A percentile compares a stretch with the other conserved stretches of the same genome.
These are phyloP conservation scores for Plasmodium gaboni DNA, from an alignment of 169 alveolate genomes.

Conservation along the genomic window DNA sequence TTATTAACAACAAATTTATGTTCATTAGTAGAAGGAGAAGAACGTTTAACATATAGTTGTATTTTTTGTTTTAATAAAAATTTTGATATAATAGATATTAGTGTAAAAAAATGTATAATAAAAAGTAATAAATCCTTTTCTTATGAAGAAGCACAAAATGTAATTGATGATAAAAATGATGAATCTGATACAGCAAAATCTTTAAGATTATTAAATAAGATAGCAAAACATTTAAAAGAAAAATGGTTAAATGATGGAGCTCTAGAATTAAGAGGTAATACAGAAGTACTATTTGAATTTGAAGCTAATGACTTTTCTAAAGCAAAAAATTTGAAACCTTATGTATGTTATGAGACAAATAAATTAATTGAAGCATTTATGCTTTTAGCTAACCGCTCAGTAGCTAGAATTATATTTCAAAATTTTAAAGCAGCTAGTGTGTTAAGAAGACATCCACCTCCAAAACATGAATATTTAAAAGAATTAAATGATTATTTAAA, in stretches of 20 bases:
- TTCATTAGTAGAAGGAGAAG: constrained; percentile 92
- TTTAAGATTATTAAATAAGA: constrained; percentile 86
- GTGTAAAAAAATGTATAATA: constrained; percentile 92
- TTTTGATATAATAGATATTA: constrained; percentile 87
- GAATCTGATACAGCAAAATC: constrained; percentile 44
- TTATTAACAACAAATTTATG: constrained; percentile 96
- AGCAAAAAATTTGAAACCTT: constrained; percentile 83
- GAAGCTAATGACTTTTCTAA: constrained; percentile 90
- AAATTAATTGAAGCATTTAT: constrained; percentile 97
- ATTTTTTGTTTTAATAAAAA: constrained; percentile 94
- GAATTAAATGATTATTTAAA: constrained; percentile 90
- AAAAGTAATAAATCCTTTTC: constrained; percentile 93
- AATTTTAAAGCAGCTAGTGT: constrained; percentile 94
- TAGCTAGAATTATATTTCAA: constrained; percentile 92
- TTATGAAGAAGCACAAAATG: constrained; percentile 92
- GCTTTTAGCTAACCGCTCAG: constrained; percentile 98
- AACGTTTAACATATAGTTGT: constrained; percentile 95
- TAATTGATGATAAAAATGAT: constrained; percentile 90
- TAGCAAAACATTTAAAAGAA: constrained; percentile 89
- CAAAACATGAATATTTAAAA: constrained; percentile 93
- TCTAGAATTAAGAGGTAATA: constrained; percentile 86
- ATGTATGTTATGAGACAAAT: constrained; percentile 85
- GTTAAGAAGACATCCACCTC: constrained; percentile 96
- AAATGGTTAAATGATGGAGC: constrained; percentile 97
- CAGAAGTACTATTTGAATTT: constrained; percentile 82